A percentile compares a stretch with the other conserved stretches of the same genome.
These are phyloP conservation scores for Heliamphora pulchella DNA, from an alignment of 179 eudicot genomes.

Conservation along the genomic window DNA sequence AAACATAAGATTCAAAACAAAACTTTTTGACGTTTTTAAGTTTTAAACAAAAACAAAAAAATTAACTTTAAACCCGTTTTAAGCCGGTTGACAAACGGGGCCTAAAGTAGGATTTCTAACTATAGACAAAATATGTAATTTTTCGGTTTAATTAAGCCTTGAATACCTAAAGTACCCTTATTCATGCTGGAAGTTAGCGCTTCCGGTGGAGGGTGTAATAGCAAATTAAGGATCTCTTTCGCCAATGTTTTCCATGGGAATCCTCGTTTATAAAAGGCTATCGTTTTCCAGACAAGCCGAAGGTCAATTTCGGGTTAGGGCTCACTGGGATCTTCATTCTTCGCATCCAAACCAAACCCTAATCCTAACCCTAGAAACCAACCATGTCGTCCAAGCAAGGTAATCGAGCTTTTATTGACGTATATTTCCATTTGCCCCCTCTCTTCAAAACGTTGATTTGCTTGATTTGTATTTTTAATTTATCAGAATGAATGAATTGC, in stretches of 20 bases:
- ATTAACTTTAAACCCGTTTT: too few relatives aligned
- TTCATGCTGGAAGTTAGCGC: neutral
- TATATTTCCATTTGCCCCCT: neutral
- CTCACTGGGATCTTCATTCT: neutral
- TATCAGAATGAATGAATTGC: neutral
- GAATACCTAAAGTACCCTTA: neutral
- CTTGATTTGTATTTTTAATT: neutral
- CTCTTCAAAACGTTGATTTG: neutral
- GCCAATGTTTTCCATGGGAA: neutral
- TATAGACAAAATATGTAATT: too few relatives aligned
- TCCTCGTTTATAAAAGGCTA: neutral
- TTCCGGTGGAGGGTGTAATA: neutral
- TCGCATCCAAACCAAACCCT: constrained; percentile 32
- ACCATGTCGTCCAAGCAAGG: constrained; percentile 67
- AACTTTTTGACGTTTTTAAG: too few relatives aligned
- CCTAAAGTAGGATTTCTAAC: too few relatives aligned
- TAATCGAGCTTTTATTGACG: constrained; percentile 9
- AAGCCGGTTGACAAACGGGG: too few relatives aligned
- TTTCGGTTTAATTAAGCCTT: neutral
- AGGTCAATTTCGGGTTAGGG: constrained; percentile 17
- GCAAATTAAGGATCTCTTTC: neutral
- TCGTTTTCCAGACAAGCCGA: neutral
- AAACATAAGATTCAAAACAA: too few relatives aligned
- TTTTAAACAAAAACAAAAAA: too few relatives aligned
- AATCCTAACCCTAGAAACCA: constrained; percentile 39